Percentiles rank a stretch among this genome's conserved stretches.
Evolutionary conservation across 441 rosid genomes (phyloP).

Genomic region (Jatropha multifida): DNA sequence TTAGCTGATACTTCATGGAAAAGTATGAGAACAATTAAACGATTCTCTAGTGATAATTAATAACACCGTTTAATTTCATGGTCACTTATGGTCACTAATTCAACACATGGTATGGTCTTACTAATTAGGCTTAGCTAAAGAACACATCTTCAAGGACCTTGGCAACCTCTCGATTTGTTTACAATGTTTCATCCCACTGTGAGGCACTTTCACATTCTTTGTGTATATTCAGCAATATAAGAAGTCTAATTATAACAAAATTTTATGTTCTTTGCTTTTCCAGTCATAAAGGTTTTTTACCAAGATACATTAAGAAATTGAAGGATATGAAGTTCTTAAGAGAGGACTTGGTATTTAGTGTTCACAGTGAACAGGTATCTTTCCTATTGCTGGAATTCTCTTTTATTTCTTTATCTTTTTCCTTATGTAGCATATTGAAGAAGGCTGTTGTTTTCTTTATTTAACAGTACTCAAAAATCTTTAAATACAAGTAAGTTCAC

Average conservation of each 20-base stretch:
- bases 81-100: not conserved
- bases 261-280: conserved; percentile 21
- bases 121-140: not conserved
- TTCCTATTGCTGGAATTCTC: not conserved
- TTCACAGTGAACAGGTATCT: conserved; percentile 85
- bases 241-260: not conserved
- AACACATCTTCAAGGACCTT: conserved; percentile 2
- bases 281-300: conserved; percentile 87
- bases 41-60: not conserved
- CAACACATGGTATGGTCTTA: not conserved
- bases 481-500: not conserved
- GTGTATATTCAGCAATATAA: not conserved
- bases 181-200: not conserved
- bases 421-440: conserved; percentile 1
- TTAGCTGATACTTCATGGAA: not conserved
- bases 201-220: not conserved
- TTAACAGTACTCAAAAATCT: not conserved
- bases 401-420: not conserved
- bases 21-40: not conserved
- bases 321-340: conserved; percentile 74
- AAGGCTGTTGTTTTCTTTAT: not conserved
- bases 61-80: not conserved
- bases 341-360: conserved; percentile 83
- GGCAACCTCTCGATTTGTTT: not conserved
- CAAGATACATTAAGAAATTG: conserved; percentile 62